Base-by-base conservation (phyloP, 441 rosid species). In the Geranium incanum region DNA sequence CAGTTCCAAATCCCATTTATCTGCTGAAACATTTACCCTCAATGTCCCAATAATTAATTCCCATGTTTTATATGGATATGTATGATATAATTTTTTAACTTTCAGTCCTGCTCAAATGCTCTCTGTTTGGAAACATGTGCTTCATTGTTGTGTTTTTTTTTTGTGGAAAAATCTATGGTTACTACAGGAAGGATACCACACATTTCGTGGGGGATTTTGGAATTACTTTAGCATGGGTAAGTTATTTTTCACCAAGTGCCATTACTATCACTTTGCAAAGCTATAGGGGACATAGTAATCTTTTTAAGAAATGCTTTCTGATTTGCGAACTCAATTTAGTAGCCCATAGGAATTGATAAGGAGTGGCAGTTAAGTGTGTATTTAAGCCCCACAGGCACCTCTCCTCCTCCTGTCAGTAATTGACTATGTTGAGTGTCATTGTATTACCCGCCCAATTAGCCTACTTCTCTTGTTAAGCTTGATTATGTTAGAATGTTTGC, bases 171-270 rank as follows among this genome's bases (percentile, higher is more conserved):
- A 55, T 69, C 66, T 45, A 15, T 69, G 55, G 38, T 62, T 19
- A 70, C 60, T 72, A 67, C 84, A 80, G 86, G 84, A 75, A 66
- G 84, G 84, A 36, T 72, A 72, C 75, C 84, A 80, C 75, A 81
- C 86, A 55, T 82, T 68, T 76, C 88, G 88, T 59, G 88, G 88
- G 64, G 88, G 88, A 67, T 84, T 82, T 76, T 84, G 88, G 88
- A 84, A 84, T 79, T 84, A 84, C 72, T 84, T 84, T 76, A 81
- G 88, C 80, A 76, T 84, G 79, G 88, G 86, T 82, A 82, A 71
- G 62, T 23, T 21, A 33, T 12, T 57, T 62, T 62, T 36, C 66
- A 8, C 21, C 64, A 57, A 57, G 64, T 57, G 6, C 28, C 11
- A 7, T 6, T 18, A 57, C 64, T 18, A 16, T 57, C 66, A 60